phyloP scores from a whole-genome alignment of 441 rosid species.

The Sinapis alba region DNA sequence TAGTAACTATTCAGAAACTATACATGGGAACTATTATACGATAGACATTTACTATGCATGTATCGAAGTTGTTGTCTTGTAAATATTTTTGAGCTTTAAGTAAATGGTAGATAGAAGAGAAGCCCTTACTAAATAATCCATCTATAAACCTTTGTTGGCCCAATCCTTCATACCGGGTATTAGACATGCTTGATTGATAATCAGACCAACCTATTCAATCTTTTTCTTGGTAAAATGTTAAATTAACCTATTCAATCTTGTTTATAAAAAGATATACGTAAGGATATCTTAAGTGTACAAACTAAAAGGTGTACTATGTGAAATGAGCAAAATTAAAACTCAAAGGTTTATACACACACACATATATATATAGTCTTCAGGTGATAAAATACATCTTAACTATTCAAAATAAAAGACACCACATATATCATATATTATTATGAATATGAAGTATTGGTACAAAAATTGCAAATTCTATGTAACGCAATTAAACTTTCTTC shows the following conservation, averaged over 20 bases:
- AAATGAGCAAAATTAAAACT: neutral
- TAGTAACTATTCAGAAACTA: neutral
- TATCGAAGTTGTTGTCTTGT: neutral
- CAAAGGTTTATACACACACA: neutral
- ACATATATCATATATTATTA: neutral
- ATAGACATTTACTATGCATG: constrained; percentile 3
- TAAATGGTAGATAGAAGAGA: constrained; percentile 12
- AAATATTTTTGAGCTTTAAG: neutral
- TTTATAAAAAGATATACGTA: too few relatives aligned
- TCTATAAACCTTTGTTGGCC: constrained; percentile 9
- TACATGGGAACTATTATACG: neutral
- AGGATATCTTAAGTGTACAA: neutral
- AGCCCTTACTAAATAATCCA: constrained; percentile 1
- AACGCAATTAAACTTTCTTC: neutral
- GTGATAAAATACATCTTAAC: neutral
- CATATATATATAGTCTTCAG: neutral
- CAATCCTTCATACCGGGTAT: neutral
- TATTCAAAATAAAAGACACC: constrained; percentile 13
- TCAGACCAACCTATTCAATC: neutral
- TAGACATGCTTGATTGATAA: neutral
- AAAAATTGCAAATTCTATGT: constrained; percentile 22
- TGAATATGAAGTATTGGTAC: constrained; percentile 7
- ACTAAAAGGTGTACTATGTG: neutral
- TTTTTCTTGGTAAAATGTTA: too few relatives aligned
- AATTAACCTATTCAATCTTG: neutral